Conservation (phyloP, 2,329 filamentous ascomycete genomes). For the Stagonosporopsis rhizophila region DNA sequence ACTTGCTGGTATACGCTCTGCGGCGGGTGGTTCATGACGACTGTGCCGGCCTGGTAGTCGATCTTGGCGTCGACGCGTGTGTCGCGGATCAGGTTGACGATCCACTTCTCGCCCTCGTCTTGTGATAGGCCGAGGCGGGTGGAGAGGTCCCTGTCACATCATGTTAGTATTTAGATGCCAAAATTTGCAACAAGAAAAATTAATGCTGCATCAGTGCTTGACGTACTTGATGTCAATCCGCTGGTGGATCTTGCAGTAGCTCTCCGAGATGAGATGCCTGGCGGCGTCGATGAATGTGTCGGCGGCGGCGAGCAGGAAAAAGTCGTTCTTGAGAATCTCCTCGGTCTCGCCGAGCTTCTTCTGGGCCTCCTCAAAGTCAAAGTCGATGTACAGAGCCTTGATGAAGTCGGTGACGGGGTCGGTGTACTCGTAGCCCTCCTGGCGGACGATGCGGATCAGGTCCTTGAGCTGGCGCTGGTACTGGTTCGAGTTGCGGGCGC, state of each 20-base stretch:
- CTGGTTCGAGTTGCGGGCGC: constrained; percentile 78
- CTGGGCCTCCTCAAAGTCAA: constrained; percentile 97
- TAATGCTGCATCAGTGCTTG: not conserved
- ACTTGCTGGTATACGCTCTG: constrained; percentile 99
- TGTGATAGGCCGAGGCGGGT: constrained; percentile 88
- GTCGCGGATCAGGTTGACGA: constrained; percentile 98
- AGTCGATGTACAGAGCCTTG: constrained; percentile 93
- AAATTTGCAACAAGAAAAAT: no score
- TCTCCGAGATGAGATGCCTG: constrained; percentile 95
- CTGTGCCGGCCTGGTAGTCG: constrained; percentile 97
- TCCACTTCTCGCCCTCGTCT: constrained; percentile 99
- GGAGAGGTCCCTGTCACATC: constrained; percentile 75
- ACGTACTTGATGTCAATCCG: constrained; percentile 91
- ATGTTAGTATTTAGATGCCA: constrained; percentile 22
- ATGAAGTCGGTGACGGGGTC: constrained; percentile 97
- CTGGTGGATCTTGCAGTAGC: constrained; percentile 99
- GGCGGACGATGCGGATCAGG: constrained; percentile 90
- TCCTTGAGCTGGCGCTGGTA: constrained; percentile 99
- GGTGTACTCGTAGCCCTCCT: constrained; percentile 96
- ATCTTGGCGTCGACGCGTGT: constrained; percentile 98
- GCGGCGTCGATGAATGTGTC: constrained; percentile 94
- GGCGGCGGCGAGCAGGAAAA: constrained; percentile 86
- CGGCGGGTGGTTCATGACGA: constrained; percentile 99
- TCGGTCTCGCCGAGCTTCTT: constrained; percentile 86
- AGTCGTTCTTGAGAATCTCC: constrained; percentile 89